A percentile compares a stretch with the other conserved stretches of the same genome.
Conservation (phyloP, 1,284 basidiomycete species). For the Irpex sp. region DNA sequence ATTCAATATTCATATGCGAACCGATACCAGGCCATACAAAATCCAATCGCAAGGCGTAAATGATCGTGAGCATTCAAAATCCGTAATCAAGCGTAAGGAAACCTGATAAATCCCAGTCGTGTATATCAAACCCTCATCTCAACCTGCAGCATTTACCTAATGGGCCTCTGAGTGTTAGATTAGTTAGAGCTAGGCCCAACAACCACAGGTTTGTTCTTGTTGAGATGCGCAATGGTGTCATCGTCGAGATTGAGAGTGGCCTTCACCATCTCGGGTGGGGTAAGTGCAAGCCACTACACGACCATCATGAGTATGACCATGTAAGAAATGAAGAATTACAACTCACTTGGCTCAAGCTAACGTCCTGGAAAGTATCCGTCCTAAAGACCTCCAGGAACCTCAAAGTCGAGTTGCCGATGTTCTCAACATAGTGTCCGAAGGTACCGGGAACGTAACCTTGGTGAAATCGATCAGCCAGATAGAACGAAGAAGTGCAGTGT, state of each 20-base stretch:
- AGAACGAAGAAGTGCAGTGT: background rate
- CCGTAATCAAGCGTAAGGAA: too few species aligned
- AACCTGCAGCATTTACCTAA: background rate
- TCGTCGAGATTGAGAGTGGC: slow-evolving; percentile 34
- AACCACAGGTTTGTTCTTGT: slow-evolving; percentile 31
- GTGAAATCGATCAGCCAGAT: background rate
- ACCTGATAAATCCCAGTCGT: too few species aligned
- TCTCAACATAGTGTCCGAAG: slow-evolving; percentile 66
- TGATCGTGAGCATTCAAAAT: too few species aligned
- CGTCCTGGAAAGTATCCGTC: slow-evolving; percentile 29
- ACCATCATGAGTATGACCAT: background rate
- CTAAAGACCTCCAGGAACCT: slow-evolving; percentile 62
- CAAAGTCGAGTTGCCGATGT: slow-evolving; percentile 57
- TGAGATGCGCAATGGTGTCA: slow-evolving; percentile 30
- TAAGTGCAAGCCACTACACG: slow-evolving; percentile 36
- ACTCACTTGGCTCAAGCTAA: slow-evolving; percentile 27
- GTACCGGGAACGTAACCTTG: slow-evolving; percentile 6
- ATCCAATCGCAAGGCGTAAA: too few species aligned
- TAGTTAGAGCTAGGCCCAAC: slow-evolving; percentile 18
- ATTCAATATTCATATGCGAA: too few species aligned
- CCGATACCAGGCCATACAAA: too few species aligned
- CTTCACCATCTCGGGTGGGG: slow-evolving; percentile 38
- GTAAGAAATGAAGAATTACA: background rate
- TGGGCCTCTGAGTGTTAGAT: background rate
- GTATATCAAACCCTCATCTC: too few species aligned